Base-by-base conservation (phyloP, 2,329 filamentous ascomycete species). In the Aspergillus costaricaensis region DNA sequence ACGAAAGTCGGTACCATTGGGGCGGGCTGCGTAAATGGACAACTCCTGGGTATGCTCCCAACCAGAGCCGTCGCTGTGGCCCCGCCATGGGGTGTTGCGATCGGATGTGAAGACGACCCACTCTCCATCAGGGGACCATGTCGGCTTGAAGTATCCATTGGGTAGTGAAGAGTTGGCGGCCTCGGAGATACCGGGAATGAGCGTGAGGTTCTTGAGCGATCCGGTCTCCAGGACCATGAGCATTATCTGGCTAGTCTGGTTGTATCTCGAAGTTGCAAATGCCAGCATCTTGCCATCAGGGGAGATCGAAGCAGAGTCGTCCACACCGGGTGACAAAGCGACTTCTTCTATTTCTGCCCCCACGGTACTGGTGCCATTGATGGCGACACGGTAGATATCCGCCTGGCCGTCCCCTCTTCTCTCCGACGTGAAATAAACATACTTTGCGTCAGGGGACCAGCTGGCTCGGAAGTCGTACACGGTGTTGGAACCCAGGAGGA, bases 31-130 rank as follows among this genome's bases (percentile, higher is more conserved):
- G 51, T 80, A 80, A 17, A 80, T 65, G 0, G 76, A 76, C 3
- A 80, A 67, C 19, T 71, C 68, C 59, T 80, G 77, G 0, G 76
- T 76, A 57, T 79, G 77, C 59, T 79, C 71, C 77, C 78, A 79
- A 19, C 78, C 67, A 4, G 72, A 70, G 39, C 62, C n/a, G 21
- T 76, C 72, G 15, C 74, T 72, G 56, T 80, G 77, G 0, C 79
- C 78, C 4, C 68, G 70, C 78, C 77, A 80, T 10, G 67, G 65
- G 0, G 77, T 79, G 56, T 79, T 79, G 21, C 74, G 72, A 53
- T 80, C 77, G 2, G 77, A 80, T 6, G 71, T 70, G 57, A 80
- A 79, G 2, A 70, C 74, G 56, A 80, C 68, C 74, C 75, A 79
- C 58, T 78, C 58, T n/a, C 79, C 77, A 44, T 79, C 71, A 0